A percentile compares a stretch with the other conserved stretches of the same genome.
These are phyloP conservation scores for Nigrospora oryzae DNA, from an alignment of 2,329 filamentous ascomycete genomes.

Conservation along the genomic window DNA sequence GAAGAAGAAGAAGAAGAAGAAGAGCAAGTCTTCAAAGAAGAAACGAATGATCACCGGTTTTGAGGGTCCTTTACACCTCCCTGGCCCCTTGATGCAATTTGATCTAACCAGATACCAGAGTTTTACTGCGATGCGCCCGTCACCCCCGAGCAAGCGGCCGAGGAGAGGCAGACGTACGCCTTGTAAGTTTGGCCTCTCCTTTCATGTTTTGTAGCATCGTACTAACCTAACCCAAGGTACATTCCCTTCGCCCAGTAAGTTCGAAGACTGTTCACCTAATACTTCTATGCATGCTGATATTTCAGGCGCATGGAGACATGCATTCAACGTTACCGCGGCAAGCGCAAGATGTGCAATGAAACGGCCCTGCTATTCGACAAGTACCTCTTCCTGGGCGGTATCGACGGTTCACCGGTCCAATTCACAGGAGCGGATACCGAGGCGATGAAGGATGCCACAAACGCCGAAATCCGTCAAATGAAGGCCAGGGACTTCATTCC, in stretches of 20 bases:
- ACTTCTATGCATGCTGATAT: slow-evolving; percentile 1
- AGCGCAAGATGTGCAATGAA: slow-evolving; percentile 62
- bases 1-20: slow-evolving; percentile 36
- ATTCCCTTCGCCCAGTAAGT: slow-evolving; percentile 50
- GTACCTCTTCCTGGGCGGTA: slow-evolving; percentile 76
- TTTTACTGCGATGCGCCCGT: slow-evolving; percentile 74
- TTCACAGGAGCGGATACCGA: slow-evolving; percentile 53
- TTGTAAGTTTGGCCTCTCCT: slow-evolving; percentile 33
- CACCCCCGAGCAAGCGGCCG: slow-evolving; percentile 57
- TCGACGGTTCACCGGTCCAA: slow-evolving; percentile 47
- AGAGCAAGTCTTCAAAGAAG: slow-evolving; percentile 23
- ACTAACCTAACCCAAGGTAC: slow-evolving; percentile 23
- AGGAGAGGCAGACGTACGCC: slow-evolving; percentile 63
- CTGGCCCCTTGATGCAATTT: neutral
- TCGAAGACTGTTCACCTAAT: neutral
- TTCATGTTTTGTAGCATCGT: slow-evolving; percentile 10
- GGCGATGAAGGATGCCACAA: slow-evolving; percentile 47
- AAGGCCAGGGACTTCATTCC: slow-evolving; percentile 55
- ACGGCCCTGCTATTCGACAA: slow-evolving; percentile 62
- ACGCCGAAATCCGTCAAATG: slow-evolving; percentile 55
- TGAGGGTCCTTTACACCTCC: slow-evolving; percentile 40
- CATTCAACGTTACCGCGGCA: slow-evolving; percentile 71
- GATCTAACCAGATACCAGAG: slow-evolving; percentile 32
- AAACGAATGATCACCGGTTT: slow-evolving; percentile 54
- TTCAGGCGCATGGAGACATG: slow-evolving; percentile 73